Percentiles rank a stretch among this genome's conserved stretches.
These are phyloP conservation scores for Hanseniaspora uvarum DNA, from an alignment of 1,139 yeast genomes.

Conservation along the genomic window DNA sequence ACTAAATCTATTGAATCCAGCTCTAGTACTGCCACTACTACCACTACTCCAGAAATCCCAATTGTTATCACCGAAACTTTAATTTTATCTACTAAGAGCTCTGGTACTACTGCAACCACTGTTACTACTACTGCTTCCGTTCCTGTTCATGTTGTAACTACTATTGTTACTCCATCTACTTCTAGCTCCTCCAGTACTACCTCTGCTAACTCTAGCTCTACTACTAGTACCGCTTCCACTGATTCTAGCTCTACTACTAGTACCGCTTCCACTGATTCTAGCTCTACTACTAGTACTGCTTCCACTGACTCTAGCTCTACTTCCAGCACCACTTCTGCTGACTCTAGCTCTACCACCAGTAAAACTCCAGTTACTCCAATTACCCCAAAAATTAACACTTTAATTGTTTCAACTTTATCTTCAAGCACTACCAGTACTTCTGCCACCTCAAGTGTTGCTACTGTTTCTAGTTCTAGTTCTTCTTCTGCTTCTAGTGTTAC, in stretches of 20 bases:
- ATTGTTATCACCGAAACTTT: slow-evolving; percentile 2
- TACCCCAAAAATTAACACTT: slow-evolving; percentile 1
- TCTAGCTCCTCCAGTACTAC: slow-evolving; percentile 7
- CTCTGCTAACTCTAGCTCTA: slow-evolving; percentile 17
- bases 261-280: neutral
- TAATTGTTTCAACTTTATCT: neutral
- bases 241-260: slow-evolving; percentile 6
- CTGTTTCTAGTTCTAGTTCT: slow-evolving; percentile 18
- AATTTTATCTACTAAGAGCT: slow-evolving; percentile 14
- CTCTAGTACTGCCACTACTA: neutral
- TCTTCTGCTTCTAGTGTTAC: slow-evolving; percentile 17
- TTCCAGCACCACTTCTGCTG: slow-evolving; percentile 15
- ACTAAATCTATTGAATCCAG: neutral
- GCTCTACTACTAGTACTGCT: slow-evolving; percentile 7
- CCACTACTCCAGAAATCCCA: neutral
- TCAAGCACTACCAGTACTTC: slow-evolving; percentile 17
- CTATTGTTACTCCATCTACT: slow-evolving; percentile 1
- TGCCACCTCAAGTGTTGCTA: slow-evolving; percentile 15
- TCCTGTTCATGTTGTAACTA: slow-evolving; percentile 11
- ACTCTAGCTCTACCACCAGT: neutral
- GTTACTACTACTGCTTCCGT: slow-evolving; percentile 17
- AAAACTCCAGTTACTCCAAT: slow-evolving; percentile 8
- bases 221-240: slow-evolving; percentile 15
- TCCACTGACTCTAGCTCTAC: slow-evolving; percentile 18
- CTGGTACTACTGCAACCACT: slow-evolving; percentile 8